These are phyloP conservation scores for Furcasterigmium furcatum DNA, from an alignment of 2,329 filamentous ascomycete species.

Conservation along the genomic window DNA sequence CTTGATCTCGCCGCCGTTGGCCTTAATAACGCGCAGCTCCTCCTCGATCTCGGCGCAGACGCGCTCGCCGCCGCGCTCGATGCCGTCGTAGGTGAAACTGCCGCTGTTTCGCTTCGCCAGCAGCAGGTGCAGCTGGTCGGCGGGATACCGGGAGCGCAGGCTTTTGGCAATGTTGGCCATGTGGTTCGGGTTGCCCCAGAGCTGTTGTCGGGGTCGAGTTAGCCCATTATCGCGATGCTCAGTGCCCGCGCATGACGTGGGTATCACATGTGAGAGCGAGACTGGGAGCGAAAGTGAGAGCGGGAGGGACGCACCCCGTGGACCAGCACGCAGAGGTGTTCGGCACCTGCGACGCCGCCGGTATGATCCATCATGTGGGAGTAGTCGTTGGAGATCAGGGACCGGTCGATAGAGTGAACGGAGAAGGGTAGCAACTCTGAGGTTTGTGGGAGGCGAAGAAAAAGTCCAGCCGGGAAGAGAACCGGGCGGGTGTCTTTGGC, in stretches of 20 bases:
- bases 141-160: constrained; percentile 57
- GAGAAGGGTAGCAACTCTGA: no score
- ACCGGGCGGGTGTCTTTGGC: no score
- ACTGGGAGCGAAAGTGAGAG: no score
- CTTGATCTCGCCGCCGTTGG: constrained; percentile 65
- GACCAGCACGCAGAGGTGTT: constrained; percentile 74
- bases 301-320: constrained; percentile 65
- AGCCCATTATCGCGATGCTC: no score
- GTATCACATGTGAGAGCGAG: no score
- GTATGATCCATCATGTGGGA: constrained; percentile 39
- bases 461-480: no score
- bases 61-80: constrained; percentile 65
- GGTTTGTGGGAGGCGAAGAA: no score
- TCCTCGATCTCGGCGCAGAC: constrained; percentile 66
- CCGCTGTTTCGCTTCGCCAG: constrained; percentile 71
- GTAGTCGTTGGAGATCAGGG: constrained; percentile 22
- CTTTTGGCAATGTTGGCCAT: constrained; percentile 65
- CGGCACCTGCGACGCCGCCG: constrained; percentile 50
- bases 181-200: constrained; percentile 79
- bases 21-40: constrained; percentile 52
- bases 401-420: constrained; percentile 27
- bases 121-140: constrained; percentile 66
- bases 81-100: constrained; percentile 68
- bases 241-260: no score
- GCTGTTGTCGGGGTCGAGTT: constrained; percentile 35